These are phyloP conservation scores for Begonia peltatifolia DNA, from an alignment of 306 rosid genomes.

Conservation along the genomic window DNA sequence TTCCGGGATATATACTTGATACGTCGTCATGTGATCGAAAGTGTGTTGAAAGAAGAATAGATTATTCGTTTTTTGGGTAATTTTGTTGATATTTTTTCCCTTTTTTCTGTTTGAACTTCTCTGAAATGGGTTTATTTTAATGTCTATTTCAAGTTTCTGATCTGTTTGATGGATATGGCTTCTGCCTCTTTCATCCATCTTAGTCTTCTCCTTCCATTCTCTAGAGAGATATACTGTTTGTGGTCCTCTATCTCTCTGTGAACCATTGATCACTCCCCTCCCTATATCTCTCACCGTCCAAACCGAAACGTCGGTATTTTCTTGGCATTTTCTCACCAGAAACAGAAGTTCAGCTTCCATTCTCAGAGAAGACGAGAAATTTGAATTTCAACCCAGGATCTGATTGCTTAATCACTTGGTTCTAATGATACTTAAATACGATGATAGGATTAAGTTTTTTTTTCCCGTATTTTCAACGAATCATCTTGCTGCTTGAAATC, in stretches of 20 bases:
- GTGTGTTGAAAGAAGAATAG: conserved; percentile 32
- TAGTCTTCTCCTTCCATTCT: conserved; percentile 4
- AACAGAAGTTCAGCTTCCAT: too few relatives aligned
- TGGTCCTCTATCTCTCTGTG: background rate
- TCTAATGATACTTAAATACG: too few relatives aligned
- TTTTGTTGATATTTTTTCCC: background rate
- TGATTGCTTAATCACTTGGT: too few relatives aligned
- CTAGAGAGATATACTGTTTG: conserved; percentile 11
- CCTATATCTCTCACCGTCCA: too few relatives aligned
- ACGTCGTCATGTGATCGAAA: conserved; percentile 35
- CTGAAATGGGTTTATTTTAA: conserved; percentile 11
- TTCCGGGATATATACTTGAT: conserved; percentile 49
- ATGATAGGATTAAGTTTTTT: too few relatives aligned
- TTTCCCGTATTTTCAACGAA: too few relatives aligned
- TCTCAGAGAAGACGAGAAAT: too few relatives aligned
- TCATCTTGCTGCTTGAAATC: too few relatives aligned
- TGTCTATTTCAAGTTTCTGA: conserved; percentile 9
- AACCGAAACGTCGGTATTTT: too few relatives aligned
- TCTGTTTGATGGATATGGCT: conserved; percentile 17
- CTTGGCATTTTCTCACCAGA: too few relatives aligned
- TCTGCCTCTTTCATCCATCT: conserved; percentile 13
- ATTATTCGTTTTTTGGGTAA: conserved; percentile 20
- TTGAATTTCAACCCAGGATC: too few relatives aligned
- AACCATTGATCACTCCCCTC: background rate
- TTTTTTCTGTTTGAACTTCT: conserved; percentile 14